Base-by-base conservation (phyloP, 2,329 filamentous ascomycete genomes). In the Pyricularia pennisetigena region DNA sequence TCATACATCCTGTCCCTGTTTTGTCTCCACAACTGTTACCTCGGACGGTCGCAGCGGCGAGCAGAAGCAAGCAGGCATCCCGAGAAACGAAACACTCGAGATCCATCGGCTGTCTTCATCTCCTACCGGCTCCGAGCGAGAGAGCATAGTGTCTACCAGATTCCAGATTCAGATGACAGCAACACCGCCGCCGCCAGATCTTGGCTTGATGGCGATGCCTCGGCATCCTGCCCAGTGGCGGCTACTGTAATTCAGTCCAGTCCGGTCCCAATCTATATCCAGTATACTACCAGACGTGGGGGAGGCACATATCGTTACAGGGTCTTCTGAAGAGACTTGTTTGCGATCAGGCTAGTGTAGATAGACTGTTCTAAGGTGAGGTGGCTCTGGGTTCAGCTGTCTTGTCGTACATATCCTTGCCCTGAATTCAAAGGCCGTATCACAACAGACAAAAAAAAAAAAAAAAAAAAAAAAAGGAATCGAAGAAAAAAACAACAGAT, bases 51-150 rank as follows among this genome's bases (percentile, higher is more conserved):
- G 62, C 28, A 64, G 28, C 26, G 16, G 62, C 28, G 62, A 64
- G 62, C 62, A 29, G 26, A n/a, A 64, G 30, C 26, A 64, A 29
- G 20, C 62, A 30, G 28, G 57, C 57, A 26, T 61, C n/a, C 57
- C 30, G 64, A 65, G 64, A 65, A 65, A 65, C 64, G 64, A 65
- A 65, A 65, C 64, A 61, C 57, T 61, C 57, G 12, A 61, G 57
- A 16, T 61, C 57, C 57, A 61, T 61, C 57, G 57, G n/a, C 28
- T 16, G 32, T 29, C 29, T 26, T 14, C n/a, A 35, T 65, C 30
- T 65, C 28, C 64, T 20, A n/a, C 32, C 35, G 29, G 35, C 64
- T 65, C 64, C 30, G 62, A 64, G 12, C 28, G 30, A 28, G 57
- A 61, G 57, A 61, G 14, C 57, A 61, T 14, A 12, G 57, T 35